Evolutionary conservation across 2,329 filamentous ascomycete species (phyloP), one percentile per base, ranked within the genome.

Genomic region (Colletotrichum spinosum): DNA sequence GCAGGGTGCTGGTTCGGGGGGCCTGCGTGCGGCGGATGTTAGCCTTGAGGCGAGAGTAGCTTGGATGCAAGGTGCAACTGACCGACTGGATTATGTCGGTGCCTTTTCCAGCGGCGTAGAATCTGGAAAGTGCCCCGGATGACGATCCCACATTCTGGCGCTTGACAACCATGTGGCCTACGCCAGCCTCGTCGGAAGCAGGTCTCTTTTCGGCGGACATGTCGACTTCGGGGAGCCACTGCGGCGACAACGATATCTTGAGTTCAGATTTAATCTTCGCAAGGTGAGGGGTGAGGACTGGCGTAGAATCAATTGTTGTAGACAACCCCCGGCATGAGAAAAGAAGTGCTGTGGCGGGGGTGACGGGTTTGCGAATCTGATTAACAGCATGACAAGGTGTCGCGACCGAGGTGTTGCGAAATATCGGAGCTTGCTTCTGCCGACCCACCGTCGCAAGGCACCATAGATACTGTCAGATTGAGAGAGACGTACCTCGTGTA

Each of bases 141-240:
- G 80, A 81, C 25, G 75, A 78, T 68, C 83, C 83, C 49, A 88
- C 78, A 76, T 96, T 97, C 77, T 95, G 94, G 76, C 95, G 87
- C 83, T 98, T 99, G 68, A 98, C 91, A 44, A 94, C 88, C 71
- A 95, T 86, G 78, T 97, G 92, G 53, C 90, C 89, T 33, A 89
- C 88, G 72, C 90, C 88, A 71, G 95, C 95, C 67, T 92, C 91
- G 71, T 92, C 91, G 67, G 92, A 90, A n/a, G 94, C 94, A 65
- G 94, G 92, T 75, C 96, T 89, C 82, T 99, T 98, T 80, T 97
- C 94, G 68, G 92, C 87, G 39, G 94, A 93, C 94, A 97, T 97
- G 65, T n/a, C 75, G 71, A 6, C 10, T 6, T 37, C n/a, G 12
- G 4, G 25, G 4, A 25, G 25, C 25, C 25, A 25, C 25, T 25